These are phyloP conservation scores for Stellera chamaejasme DNA, from an alignment of 345 rosid species.

Conservation along the genomic window DNA sequence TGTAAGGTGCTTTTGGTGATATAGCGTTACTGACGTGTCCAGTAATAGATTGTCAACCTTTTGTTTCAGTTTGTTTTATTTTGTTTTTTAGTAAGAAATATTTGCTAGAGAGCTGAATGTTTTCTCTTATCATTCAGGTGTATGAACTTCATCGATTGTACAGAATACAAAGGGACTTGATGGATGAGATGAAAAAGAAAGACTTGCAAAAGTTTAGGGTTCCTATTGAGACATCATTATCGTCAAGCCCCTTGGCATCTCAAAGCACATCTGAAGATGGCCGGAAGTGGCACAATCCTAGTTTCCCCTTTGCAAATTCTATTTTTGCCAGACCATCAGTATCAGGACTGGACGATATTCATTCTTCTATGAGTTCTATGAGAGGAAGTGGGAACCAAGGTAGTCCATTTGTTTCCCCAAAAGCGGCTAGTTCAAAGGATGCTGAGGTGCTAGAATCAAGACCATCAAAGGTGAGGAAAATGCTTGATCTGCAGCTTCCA, in stretches of 20 bases:
- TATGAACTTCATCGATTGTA: slow-evolving; percentile 65
- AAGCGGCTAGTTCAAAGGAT: slow-evolving; percentile 44
- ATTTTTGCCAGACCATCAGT: slow-evolving; percentile 40
- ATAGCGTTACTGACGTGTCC: no score
- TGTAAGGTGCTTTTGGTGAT: no score
- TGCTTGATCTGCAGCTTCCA: slow-evolving; percentile 84
- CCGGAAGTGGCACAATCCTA: slow-evolving; percentile 57
- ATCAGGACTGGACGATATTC: slow-evolving; percentile 35
- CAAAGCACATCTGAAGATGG: slow-evolving; percentile 49
- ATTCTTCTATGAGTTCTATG: slow-evolving; percentile 47
- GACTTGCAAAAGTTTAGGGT: slow-evolving; percentile 28
- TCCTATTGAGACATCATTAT: slow-evolving; percentile 38
- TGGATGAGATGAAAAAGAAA: slow-evolving; percentile 57
- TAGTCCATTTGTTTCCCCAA: slow-evolving; percentile 41
- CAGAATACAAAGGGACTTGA: slow-evolving; percentile 51
- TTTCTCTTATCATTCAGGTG: slow-evolving; percentile 31
- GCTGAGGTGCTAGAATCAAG: slow-evolving; percentile 53
- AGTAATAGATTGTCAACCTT: slow-evolving; percentile 18
- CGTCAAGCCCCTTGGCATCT: slow-evolving; percentile 51
- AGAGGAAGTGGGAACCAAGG: slow-evolving; percentile 43
- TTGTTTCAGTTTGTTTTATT: slow-evolving; percentile 4
- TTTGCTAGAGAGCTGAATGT: slow-evolving; percentile 6
- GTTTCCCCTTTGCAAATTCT: slow-evolving; percentile 49
- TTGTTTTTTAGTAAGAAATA: slow-evolving; percentile 11
- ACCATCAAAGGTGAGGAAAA: slow-evolving; percentile 62